Evolutionary conservation across 2,329 filamentous ascomycete genomes (phyloP).

Genomic region (Alternaria brassicae): DNA sequence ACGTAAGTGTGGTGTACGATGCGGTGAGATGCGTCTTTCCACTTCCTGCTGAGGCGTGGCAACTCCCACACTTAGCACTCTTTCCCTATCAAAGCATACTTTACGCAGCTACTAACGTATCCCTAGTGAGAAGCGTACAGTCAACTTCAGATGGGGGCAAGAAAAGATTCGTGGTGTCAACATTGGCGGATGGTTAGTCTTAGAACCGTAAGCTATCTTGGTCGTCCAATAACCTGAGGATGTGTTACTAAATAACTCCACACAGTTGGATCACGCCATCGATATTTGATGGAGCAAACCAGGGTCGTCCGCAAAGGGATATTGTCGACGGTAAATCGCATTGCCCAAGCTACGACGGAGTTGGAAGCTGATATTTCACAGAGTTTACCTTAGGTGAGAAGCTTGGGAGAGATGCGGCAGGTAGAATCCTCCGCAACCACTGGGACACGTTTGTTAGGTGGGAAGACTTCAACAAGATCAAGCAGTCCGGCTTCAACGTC

Average conservation of each 20-base stretch:
- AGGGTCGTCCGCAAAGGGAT: slow-evolving; percentile 33
- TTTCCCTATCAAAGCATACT: background rate
- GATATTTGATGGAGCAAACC: slow-evolving; percentile 54
- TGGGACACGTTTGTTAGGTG: slow-evolving; percentile 61
- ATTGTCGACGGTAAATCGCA: slow-evolving; percentile 51
- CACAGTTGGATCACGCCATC: slow-evolving; percentile 64
- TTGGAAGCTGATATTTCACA: background rate
- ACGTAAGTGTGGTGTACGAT: slow-evolving; percentile 34
- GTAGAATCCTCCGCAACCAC: slow-evolving; percentile 55
- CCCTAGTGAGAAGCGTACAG: slow-evolving; percentile 42
- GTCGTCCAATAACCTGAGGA: too few relatives aligned
- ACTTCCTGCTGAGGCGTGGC: background rate
- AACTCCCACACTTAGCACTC: background rate
- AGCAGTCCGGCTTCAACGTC: slow-evolving; percentile 63
- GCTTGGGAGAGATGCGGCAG: slow-evolving; percentile 56
- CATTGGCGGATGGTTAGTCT: slow-evolving; percentile 59
- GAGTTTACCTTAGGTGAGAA: slow-evolving; percentile 61
- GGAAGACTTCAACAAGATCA: slow-evolving; percentile 64
- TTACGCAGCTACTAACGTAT: slow-evolving; percentile 19
- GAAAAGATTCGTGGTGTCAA: slow-evolving; percentile 61
- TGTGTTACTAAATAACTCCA: background rate
- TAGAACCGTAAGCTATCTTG: slow-evolving; percentile 50
- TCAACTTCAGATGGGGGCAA: slow-evolving; percentile 58
- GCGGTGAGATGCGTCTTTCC: slow-evolving; percentile 7
- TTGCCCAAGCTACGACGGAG: background rate